These are phyloP conservation scores for Colletotrichum phormii DNA, from an alignment of 2,329 filamentous ascomycete genomes.

Conservation along the genomic window DNA sequence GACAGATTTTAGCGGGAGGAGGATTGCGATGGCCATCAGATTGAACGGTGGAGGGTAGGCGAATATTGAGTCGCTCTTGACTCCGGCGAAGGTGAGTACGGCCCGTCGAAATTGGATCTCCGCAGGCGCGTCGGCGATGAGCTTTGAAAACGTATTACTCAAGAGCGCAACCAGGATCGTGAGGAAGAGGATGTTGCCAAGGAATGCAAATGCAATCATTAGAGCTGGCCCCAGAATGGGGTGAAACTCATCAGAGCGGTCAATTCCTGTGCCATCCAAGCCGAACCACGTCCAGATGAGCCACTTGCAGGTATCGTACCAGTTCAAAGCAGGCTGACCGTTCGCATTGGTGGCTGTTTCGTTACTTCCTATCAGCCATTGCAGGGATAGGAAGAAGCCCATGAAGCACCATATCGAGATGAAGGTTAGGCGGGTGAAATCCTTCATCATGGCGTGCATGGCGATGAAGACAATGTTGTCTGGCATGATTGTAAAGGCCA, in stretches of 20 bases:
- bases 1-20: slow-evolving; percentile 74
- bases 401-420: slow-evolving; percentile 70
- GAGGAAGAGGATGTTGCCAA: slow-evolving; percentile 80
- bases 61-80: slow-evolving; percentile 79
- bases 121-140: slow-evolving; percentile 74
- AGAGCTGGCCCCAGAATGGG: slow-evolving; percentile 73
- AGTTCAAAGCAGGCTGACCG: slow-evolving; percentile 33
- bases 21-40: slow-evolving; percentile 71
- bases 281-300: slow-evolving; percentile 86
- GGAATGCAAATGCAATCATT: slow-evolving; percentile 79
- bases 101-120: slow-evolving; percentile 79
- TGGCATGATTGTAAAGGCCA: slow-evolving; percentile 79
- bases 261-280: slow-evolving; percentile 71
- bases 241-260: slow-evolving; percentile 69
- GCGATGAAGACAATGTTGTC: slow-evolving; percentile 83
- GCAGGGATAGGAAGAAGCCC: slow-evolving; percentile 76
- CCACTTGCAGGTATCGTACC: slow-evolving; percentile 76
- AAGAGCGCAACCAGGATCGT: slow-evolving; percentile 81
- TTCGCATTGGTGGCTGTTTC: slow-evolving; percentile 41
- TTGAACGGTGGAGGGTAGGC: slow-evolving; percentile 79
- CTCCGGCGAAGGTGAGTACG: slow-evolving; percentile 78
- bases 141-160: slow-evolving; percentile 77
- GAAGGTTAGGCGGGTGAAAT: slow-evolving; percentile 75
- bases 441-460: slow-evolving; percentile 78
- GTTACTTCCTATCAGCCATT: slow-evolving; percentile 65